Evolutionary conservation across 2,329 filamentous ascomycete species (phyloP), one percentile per base, ranked within the genome.

Genomic region (Aspergillus uvarum): DNA sequence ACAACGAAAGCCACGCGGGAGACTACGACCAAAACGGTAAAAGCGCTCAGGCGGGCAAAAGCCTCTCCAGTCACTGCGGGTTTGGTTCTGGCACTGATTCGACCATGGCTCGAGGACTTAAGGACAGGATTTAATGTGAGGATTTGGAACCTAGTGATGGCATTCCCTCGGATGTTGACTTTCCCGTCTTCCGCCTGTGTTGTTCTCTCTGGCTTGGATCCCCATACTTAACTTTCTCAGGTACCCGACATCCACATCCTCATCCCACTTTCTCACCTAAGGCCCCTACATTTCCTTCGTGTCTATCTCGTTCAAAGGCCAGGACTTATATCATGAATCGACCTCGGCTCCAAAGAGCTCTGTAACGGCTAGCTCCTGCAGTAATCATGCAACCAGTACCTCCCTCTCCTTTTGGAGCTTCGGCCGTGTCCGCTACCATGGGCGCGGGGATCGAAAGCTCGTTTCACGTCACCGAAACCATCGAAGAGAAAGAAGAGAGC

Each of bases 401-500:
- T 51, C 65, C 66, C 50, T 61, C 61, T 19, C 65, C 67, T 10
- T 66, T 65, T 29, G 68, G 60, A 21, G 61, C 59, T 12, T 49
- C 52, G 5, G 55, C 62, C 31, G 52, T 57, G 32, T 59, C 66
- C 5, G 56, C 59, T 3, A 51, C 51, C 19, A 31, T 58, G 48
- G 61, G 47, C 7, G 42, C 47, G 12, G 54, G 59, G 10, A 21
- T 59, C 2, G 60, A 61, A 19, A 50, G 57, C 29, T 57, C 65
- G 21, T 51, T 58, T 11, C 58, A 24, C 11, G 31, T 47, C 19
- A 5, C 26, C 5, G 22, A 47, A 32, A 14, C 53, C 7, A 16
- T 47, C 11, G 42, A 54, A 16, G 67, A 68, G 24, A 65, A 65
- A 42, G 55, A 59, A 24, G 65, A 67, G 16, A 69, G 70, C 22